These are phyloP conservation scores for Lathyrus aphaca DNA, from an alignment of 306 rosid species.

Conservation along the genomic window DNA sequence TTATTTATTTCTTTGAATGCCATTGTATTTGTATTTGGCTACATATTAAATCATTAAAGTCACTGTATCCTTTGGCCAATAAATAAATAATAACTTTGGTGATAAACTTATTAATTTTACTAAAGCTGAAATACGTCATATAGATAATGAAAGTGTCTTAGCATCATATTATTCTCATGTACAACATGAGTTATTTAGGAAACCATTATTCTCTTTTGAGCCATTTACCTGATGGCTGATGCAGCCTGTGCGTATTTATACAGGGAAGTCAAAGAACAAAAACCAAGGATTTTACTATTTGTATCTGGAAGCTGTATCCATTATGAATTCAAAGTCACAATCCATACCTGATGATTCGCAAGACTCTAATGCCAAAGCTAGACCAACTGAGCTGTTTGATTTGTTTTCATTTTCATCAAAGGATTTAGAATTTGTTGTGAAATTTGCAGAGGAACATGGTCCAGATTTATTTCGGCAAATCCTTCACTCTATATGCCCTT, in stretches of 20 bases:
- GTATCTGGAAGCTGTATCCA: conserved; percentile 86
- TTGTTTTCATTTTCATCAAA: conserved; percentile 77
- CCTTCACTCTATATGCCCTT: conserved; percentile 92
- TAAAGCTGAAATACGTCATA: conserved; percentile 14
- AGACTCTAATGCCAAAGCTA: conserved; percentile 64
- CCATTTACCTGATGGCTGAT: conserved; percentile 38
- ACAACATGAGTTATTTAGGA: conserved; percentile 11
- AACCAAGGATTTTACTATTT: conserved; percentile 92
- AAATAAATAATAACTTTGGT: conserved; percentile 2
- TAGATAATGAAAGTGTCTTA: conserved; percentile 10
- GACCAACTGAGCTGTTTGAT: conserved; percentile 69
- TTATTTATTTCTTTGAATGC: not conserved
- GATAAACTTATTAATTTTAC: not conserved
- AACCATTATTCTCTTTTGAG: conserved; percentile 21
- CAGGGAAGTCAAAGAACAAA: conserved; percentile 84
- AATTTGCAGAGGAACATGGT: conserved; percentile 73
- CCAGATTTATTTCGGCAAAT: conserved; percentile 84
- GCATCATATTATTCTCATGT: conserved; percentile 18
- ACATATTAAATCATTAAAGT: conserved; percentile 3
- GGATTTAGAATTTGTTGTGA: conserved; percentile 88
- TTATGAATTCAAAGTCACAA: conserved; percentile 82
- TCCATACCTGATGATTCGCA: conserved; percentile 58
- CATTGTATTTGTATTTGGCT: conserved; percentile 17
- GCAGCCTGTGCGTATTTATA: conserved; percentile 37
- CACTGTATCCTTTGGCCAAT: conserved; percentile 11